Percentiles rank a stretch among this genome's conserved stretches.
These are phyloP conservation scores for Suillus paluster DNA, from an alignment of 768 basidiomycete species.

Conservation along the genomic window DNA sequence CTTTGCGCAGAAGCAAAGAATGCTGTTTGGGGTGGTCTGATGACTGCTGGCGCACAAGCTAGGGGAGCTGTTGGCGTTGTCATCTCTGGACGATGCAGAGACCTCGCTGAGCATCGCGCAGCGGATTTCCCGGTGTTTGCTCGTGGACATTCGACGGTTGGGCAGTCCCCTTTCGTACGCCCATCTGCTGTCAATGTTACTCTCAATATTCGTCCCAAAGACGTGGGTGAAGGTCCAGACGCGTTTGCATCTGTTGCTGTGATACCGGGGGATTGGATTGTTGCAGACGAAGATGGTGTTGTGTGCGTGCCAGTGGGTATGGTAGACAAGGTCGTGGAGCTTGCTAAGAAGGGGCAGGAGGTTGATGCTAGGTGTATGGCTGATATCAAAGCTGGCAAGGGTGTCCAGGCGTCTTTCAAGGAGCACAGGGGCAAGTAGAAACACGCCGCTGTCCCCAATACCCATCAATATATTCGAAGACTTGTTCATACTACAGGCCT, in stretches of 20 bases:
- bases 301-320: conserved; percentile 72
- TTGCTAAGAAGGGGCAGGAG: conserved; percentile 61
- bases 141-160: conserved; percentile 80
- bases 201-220: conserved; percentile 47
- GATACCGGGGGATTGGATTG: conserved; percentile 77
- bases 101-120: conserved; percentile 75
- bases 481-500: too few species aligned
- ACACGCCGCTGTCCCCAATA: conserved; percentile 10
- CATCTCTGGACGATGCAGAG: conserved; percentile 85
- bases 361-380: conserved; percentile 73
- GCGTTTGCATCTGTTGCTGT: conserved; percentile 60
- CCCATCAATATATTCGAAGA: not conserved
- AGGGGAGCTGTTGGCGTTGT: conserved; percentile 75
- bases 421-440: conserved; percentile 63
- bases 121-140: conserved; percentile 83
- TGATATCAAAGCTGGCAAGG: conserved; percentile 77
- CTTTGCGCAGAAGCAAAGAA: conserved; percentile 62
- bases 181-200: conserved; percentile 77
- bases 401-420: conserved; percentile 79
- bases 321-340: conserved; percentile 56
- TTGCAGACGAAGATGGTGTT: conserved; percentile 91
- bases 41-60: conserved; percentile 84
- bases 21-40: conserved; percentile 92
- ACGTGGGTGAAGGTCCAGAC: conserved; percentile 35
- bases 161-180: conserved; percentile 84